A percentile compares a stretch with the other conserved stretches of the same genome.
Conservation (phyloP, 768 basidiomycete species). For the Pisolithus orientalis region DNA sequence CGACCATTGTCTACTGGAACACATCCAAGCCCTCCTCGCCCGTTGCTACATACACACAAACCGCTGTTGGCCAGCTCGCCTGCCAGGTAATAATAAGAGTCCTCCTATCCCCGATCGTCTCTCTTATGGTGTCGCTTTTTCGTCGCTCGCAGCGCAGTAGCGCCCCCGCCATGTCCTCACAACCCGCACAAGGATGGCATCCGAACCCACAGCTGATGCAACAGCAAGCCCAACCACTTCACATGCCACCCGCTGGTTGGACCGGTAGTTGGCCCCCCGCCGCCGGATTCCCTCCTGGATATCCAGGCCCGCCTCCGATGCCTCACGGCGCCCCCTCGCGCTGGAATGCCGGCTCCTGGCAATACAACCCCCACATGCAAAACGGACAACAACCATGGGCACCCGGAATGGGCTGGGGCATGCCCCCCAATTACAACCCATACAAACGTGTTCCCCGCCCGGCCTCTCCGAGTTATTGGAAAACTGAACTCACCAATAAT, state of each 20-base stretch:
- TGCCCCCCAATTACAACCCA: conserved; percentile 42
- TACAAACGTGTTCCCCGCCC: conserved; percentile 58
- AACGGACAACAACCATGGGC: conserved; percentile 26
- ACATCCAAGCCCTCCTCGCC: neutral
- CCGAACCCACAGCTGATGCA: conserved; percentile 30
- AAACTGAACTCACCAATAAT: conserved; percentile 51
- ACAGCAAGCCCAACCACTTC: conserved; percentile 8
- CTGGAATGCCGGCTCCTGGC: conserved; percentile 53
- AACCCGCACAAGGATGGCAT: conserved; percentile 24
- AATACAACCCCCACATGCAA: conserved; percentile 38
- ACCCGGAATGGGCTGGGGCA: conserved; percentile 23
- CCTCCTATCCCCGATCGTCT: neutral
- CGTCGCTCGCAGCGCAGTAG: neutral
- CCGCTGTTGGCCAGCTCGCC: neutral
- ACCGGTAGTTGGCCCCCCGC: conserved; percentile 32
- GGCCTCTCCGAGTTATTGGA: conserved; percentile 62
- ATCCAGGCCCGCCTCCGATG: conserved; percentile 47
- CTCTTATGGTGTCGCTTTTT: conserved; percentile 4
- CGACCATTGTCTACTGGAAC: neutral
- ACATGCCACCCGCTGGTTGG: conserved; percentile 25
- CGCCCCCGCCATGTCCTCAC: conserved; percentile 16
- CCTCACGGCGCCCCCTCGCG: conserved; percentile 39
- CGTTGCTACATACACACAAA: neutral
- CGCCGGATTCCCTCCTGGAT: conserved; percentile 26
- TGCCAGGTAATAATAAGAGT: neutral